phyloP scores from a whole-genome alignment of 805 yeast species.

The Myxozyma nipponensis region DNA sequence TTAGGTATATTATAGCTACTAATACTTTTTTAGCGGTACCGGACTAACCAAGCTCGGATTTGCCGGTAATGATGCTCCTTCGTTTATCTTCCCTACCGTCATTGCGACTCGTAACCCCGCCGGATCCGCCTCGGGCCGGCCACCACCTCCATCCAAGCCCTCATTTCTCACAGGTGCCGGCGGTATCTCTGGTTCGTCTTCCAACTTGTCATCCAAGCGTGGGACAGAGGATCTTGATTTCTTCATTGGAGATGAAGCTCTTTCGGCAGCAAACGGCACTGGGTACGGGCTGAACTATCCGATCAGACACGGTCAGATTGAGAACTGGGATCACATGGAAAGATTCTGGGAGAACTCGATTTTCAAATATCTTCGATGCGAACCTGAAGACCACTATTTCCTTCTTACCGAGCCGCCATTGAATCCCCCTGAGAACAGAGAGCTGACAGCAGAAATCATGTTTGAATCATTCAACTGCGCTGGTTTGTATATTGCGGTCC shows the following conservation, averaged over 20 bases:
- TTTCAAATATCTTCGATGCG: conserved; percentile 93
- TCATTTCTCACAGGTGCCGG: conserved; percentile 41
- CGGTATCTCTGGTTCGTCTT: conserved; percentile 28
- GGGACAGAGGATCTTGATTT: conserved; percentile 94
- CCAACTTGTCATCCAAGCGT: conserved; percentile 60
- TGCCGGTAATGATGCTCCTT: conserved; percentile 98
- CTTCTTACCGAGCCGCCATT: conserved; percentile 96
- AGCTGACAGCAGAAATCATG: conserved; percentile 97
- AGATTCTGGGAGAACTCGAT: conserved; percentile 97
- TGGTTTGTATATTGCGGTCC: conserved; percentile 96
- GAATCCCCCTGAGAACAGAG: conserved; percentile 99
- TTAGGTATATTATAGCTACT: neutral
- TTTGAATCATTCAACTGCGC: conserved; percentile 98
- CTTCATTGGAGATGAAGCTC: conserved; percentile 92
- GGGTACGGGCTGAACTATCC: conserved; percentile 85
- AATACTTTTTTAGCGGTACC: conserved; percentile 68
- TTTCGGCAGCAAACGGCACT: conserved; percentile 86
- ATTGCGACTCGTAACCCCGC: conserved; percentile 60
- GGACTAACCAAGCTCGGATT: conserved; percentile 96
- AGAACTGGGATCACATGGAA: conserved; percentile 99
- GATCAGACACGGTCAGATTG: conserved; percentile 95
- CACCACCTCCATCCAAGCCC: conserved; percentile 45
- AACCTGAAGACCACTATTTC: conserved; percentile 98
- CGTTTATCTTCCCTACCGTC: conserved; percentile 95
- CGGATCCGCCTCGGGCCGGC: conserved; percentile 33